Evolutionary conservation across 2,329 filamentous ascomycete species (phyloP).

Genomic region (Penicillium sp.): DNA sequence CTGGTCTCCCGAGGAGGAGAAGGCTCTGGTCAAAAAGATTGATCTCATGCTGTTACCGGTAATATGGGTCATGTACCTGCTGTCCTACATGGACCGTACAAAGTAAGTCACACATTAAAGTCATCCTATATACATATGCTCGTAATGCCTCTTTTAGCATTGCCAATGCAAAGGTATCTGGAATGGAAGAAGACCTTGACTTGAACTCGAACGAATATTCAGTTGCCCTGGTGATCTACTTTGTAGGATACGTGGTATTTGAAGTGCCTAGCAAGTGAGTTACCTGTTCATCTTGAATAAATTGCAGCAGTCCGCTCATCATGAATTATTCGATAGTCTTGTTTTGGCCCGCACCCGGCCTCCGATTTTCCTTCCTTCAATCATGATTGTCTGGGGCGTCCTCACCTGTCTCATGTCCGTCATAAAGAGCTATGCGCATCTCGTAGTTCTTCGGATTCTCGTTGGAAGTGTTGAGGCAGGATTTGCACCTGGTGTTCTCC

Average conservation of each 20-base stretch:
- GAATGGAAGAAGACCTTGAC: constrained; percentile 22
- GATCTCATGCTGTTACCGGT: constrained; percentile 48
- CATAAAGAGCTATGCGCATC: constrained; percentile 48
- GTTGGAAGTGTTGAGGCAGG: constrained; percentile 27
- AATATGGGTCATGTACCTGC: constrained; percentile 53
- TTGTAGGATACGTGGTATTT: constrained; percentile 54
- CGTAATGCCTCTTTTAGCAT: constrained; percentile 10
- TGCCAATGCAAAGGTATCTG: constrained; percentile 28
- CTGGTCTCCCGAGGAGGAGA: constrained; percentile 37
- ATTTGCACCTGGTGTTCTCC: constrained; percentile 26
- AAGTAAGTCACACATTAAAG: constrained; percentile 11
- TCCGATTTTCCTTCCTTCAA: constrained; percentile 51
- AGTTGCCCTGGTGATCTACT: constrained; percentile 55
- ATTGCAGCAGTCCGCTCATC: background rate
- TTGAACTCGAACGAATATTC: constrained; percentile 48
- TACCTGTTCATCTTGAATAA: background rate
- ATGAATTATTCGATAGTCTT: constrained; percentile 26
- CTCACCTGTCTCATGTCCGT: constrained; percentile 54
- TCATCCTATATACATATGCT: background rate
- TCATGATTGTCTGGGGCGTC: constrained; percentile 57
- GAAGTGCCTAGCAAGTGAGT: constrained; percentile 53
- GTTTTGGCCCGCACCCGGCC: constrained; percentile 52
- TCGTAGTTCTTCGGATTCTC: constrained; percentile 46
- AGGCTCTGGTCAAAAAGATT: constrained; percentile 46
- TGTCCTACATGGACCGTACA: constrained; percentile 45